Conservation (phyloP, 148 eudicot genomes). For the Cornus kousa region DNA sequence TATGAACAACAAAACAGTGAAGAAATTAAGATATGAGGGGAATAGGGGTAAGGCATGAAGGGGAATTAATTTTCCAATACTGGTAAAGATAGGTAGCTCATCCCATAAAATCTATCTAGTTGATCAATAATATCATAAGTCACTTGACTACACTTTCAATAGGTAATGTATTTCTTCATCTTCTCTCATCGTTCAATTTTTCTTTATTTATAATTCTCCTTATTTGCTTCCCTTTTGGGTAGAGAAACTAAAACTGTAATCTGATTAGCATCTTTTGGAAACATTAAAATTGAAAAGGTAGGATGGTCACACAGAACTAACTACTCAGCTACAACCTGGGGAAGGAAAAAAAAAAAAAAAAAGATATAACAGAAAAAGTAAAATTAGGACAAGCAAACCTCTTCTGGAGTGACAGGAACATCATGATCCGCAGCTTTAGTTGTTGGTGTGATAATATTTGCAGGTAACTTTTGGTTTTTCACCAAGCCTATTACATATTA, state of each 20-base stretch:
- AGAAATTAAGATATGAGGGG: no score
- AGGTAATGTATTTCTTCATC: no score
- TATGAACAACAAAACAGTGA: no score
- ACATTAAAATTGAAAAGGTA: not conserved
- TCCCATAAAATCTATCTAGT: no score
- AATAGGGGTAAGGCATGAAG: no score
- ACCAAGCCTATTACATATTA: slow-evolving; percentile 54
- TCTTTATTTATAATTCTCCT: not conserved
- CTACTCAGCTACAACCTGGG: not conserved
- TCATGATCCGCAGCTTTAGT: slow-evolving; percentile 98
- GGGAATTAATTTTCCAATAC: no score
- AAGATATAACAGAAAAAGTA: not conserved
- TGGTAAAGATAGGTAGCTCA: no score
- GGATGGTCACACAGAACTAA: not conserved
- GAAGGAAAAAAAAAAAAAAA: not conserved
- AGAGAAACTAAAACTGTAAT: not conserved
- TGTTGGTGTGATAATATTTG: slow-evolving; percentile 90
- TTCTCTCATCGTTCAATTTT: no score
- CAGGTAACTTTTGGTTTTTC: slow-evolving; percentile 75
- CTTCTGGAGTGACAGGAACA: slow-evolving; percentile 88
- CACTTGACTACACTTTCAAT: no score
- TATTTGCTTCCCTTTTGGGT: not conserved
- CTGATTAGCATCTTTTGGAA: not conserved
- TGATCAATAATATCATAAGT: no score
- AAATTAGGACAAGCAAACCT: slow-evolving; percentile 39